Evolutionary conservation across 129 eudicot genomes (phyloP).

Genomic region (Pittosporum tobira): DNA sequence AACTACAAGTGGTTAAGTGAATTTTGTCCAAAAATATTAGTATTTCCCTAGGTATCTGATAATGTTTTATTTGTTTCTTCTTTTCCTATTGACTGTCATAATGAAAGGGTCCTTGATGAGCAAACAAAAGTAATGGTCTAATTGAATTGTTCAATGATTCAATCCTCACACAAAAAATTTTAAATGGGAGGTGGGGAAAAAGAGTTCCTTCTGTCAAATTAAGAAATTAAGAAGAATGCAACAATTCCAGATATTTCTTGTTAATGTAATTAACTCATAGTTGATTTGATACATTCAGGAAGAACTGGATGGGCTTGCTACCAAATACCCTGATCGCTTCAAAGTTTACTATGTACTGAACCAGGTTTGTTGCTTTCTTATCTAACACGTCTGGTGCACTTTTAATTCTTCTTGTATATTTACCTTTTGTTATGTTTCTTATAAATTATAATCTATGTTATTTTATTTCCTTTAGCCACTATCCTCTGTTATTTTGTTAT

Average conservation of each 20-base stretch:
- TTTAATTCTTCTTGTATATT: not conserved
- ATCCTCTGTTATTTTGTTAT: not conserved
- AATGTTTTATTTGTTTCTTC: no score
- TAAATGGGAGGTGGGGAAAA: not conserved
- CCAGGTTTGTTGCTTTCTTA: conserved; percentile 40
- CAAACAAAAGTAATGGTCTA: no score
- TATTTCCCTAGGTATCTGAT: no score
- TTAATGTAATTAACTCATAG: not conserved
- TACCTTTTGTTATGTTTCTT: conserved; percentile 1
- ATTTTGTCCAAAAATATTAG: not conserved
- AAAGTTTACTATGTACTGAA: conserved; percentile 70
- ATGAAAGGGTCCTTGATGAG: no score
- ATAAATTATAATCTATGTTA: not conserved
- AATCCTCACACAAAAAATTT: not conserved
- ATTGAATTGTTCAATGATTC: not conserved
- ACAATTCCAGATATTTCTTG: not conserved
- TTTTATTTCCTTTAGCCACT: not conserved
- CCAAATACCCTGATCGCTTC: conserved; percentile 53
- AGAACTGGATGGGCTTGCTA: conserved; percentile 56
- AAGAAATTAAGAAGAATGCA: not conserved
- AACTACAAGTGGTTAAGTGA: no score
- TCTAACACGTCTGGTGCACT: not conserved
- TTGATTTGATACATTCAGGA: conserved; percentile 36
- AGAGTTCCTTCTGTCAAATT: not conserved
- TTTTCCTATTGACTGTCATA: no score